Conservation (phyloP, 345 rosid species). For the Gossypium australe region DNA sequence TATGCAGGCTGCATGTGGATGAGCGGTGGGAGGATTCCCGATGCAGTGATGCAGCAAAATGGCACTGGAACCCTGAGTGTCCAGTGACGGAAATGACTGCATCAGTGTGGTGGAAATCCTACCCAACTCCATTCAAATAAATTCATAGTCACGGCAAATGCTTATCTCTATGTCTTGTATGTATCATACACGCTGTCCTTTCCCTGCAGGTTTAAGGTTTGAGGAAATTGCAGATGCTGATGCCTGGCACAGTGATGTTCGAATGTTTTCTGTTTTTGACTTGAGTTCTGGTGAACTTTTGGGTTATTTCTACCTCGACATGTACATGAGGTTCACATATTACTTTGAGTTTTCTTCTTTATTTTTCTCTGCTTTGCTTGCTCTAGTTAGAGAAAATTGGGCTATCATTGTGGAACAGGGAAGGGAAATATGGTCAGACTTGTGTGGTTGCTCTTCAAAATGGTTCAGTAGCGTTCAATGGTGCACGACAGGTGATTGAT, state of each 20-base stretch:
- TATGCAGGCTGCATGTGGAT: background rate
- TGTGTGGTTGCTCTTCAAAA: constrained; percentile 88
- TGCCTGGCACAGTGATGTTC: constrained; percentile 76
- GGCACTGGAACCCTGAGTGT: too few species aligned
- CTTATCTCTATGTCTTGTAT: background rate
- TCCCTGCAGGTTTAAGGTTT: constrained; percentile 63
- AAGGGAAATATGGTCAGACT: constrained; percentile 76
- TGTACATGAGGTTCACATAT: constrained; percentile 56
- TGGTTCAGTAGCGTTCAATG: constrained; percentile 51
- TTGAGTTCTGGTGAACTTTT: constrained; percentile 68
- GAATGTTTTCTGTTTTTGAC: constrained; percentile 69
- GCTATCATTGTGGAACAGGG: constrained; percentile 44
- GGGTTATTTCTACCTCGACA: constrained; percentile 90
- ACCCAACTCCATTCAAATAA: too few species aligned
- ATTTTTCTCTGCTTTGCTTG: constrained; percentile 11
- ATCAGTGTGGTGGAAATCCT: too few species aligned
- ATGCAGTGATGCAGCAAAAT: too few species aligned
- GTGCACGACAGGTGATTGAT: constrained; percentile 52
- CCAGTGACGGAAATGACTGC: too few species aligned
- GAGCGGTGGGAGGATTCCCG: too few species aligned
- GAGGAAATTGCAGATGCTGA: constrained; percentile 62
- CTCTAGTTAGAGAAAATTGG: constrained; percentile 8
- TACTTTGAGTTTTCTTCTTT: constrained; percentile 10
- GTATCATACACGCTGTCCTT: constrained; percentile 10
- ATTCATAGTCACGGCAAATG: background rate